phyloP scores from a whole-genome alignment of 495 filamentous ascomycete species.

The Cetradonia linearis region DNA sequence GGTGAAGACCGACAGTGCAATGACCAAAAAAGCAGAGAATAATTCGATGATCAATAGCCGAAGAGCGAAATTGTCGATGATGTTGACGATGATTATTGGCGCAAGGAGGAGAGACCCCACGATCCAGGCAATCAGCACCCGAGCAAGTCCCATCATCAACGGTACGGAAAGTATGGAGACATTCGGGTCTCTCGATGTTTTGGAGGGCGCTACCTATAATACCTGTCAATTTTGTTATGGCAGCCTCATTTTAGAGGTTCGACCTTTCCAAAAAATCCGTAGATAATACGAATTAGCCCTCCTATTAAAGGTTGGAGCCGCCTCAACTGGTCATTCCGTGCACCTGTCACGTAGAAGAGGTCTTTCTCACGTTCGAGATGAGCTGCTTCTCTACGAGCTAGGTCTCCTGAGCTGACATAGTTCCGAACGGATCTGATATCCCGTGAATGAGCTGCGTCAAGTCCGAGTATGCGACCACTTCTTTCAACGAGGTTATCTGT shows the following conservation, averaged over 20 bases:
- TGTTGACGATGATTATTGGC: conserved; percentile 28
- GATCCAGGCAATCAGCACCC: conserved; percentile 23
- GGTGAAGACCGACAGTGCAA: conserved; percentile 15
- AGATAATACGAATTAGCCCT: conserved; percentile 24
- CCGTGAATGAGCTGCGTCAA: conserved; percentile 12
- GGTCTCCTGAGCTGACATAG: conserved; percentile 24
- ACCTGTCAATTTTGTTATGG: neutral
- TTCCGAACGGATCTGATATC: conserved; percentile 27
- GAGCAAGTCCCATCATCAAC: conserved; percentile 24
- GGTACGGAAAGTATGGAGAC: conserved; percentile 27
- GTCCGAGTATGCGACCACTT: conserved; percentile 15
- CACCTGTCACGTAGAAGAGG: conserved; percentile 23
- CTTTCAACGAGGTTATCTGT: conserved; percentile 26
- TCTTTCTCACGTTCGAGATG: conserved; percentile 27
- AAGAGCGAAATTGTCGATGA: conserved; percentile 18
- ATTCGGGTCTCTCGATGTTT: conserved; percentile 23
- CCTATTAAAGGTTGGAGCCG: conserved; percentile 28
- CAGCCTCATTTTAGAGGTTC: neutral
- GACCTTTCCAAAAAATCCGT: conserved; percentile 24
- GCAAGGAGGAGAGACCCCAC: conserved; percentile 28
- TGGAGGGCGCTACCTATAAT: conserved; percentile 1
- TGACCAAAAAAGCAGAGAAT: conserved; percentile 19
- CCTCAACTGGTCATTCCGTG: conserved; percentile 21
- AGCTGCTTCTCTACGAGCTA: conserved; percentile 27
- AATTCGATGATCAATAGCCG: conserved; percentile 28